These are phyloP conservation scores for Populus hybrid DNA, from an alignment of 441 rosid species.

Conservation along the genomic window DNA sequence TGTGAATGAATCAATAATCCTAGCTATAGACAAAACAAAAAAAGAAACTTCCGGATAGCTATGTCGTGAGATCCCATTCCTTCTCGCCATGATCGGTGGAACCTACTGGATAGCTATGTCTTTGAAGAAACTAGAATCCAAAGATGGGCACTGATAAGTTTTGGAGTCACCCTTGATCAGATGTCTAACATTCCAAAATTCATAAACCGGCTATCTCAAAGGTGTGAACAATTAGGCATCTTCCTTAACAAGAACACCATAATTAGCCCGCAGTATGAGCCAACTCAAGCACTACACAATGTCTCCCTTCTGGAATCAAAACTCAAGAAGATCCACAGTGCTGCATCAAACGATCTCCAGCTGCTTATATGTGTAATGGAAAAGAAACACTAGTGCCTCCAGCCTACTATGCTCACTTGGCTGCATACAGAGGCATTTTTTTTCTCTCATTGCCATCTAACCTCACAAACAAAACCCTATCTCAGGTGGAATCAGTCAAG, in stretches of 20 bases:
- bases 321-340: slow-evolving; percentile 65
- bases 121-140: slow-evolving; percentile 64
- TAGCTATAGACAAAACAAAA: not conserved
- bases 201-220: slow-evolving; percentile 71
- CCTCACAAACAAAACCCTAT: too few relatives aligned
- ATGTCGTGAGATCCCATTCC: slow-evolving; percentile 48
- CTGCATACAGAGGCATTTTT: slow-evolving; percentile 57
- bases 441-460: too few relatives aligned
- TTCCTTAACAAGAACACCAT: slow-evolving; percentile 60
- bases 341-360: slow-evolving; percentile 69
- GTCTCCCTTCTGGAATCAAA: slow-evolving; percentile 63
- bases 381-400: slow-evolving; percentile 89
- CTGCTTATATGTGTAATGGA: slow-evolving; percentile 87
- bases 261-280: slow-evolving; percentile 56
- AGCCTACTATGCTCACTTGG: slow-evolving; percentile 72
- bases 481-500: too few relatives aligned
- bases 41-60: slow-evolving; percentile 32
- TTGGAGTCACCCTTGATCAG: slow-evolving; percentile 78
- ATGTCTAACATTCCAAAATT: slow-evolving; percentile 68
- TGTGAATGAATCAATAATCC: not conserved
- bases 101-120: slow-evolving; percentile 66
- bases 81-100: slow-evolving; percentile 72
- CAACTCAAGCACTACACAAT: slow-evolving; percentile 62
- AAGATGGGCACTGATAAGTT: slow-evolving; percentile 86
- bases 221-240: slow-evolving; percentile 87